A percentile compares a stretch with the other conserved stretches of the same genome.
phyloP scores from a whole-genome alignment of 495 filamentous ascomycete genomes.

The Penicillium egyptiacum region DNA sequence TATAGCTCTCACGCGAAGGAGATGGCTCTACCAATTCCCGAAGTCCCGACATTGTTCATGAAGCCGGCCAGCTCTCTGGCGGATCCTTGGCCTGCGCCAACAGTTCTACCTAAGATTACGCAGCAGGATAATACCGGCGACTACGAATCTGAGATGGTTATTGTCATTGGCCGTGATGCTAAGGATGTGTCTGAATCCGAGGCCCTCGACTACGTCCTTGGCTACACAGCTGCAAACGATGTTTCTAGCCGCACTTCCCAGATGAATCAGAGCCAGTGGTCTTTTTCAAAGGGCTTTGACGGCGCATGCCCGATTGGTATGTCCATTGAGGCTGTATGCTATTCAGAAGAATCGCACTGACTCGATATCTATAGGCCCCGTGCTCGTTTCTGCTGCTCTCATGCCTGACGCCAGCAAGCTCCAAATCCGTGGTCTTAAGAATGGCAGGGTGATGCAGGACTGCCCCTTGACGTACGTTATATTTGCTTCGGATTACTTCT shows the following conservation, averaged over 20 bases:
- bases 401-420: conserved; percentile 65
- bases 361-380: conserved; percentile 40
- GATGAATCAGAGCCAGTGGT: conserved; percentile 77
- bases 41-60: conserved; percentile 75
- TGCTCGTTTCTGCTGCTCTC: conserved; percentile 52
- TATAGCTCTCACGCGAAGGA: conserved; percentile 78
- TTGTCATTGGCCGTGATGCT: conserved; percentile 69
- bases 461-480: conserved; percentile 49
- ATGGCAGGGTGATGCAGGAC: conserved; percentile 70
- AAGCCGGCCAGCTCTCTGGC: conserved; percentile 72
- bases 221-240: conserved; percentile 80
- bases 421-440: conserved; percentile 64
- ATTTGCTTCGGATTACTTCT: neutral
- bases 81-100: conserved; percentile 66
- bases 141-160: conserved; percentile 82
- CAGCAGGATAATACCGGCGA: conserved; percentile 59
- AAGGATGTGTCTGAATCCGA: conserved; percentile 65
- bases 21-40: conserved; percentile 68
- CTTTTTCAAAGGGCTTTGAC: conserved; percentile 80
- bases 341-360: neutral
- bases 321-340: neutral
- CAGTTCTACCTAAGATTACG: conserved; percentile 63
- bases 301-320: conserved; percentile 72
- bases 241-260: conserved; percentile 79
- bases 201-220: conserved; percentile 74